These are phyloP conservation scores for Drechslerella dactyloides DNA, from an alignment of 2,329 filamentous ascomycete genomes.

Conservation along the genomic window DNA sequence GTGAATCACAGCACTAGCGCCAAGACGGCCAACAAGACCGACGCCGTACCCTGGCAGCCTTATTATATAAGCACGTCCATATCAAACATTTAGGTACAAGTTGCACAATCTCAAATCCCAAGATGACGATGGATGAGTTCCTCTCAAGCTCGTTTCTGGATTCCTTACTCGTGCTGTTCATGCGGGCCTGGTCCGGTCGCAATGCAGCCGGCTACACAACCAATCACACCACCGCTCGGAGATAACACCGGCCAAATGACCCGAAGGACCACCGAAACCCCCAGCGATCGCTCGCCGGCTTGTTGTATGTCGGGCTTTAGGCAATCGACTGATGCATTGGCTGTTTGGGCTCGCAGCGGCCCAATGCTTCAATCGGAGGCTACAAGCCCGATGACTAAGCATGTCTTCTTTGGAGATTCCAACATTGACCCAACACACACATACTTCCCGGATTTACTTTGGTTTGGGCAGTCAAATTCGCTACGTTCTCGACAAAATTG, in stretches of 20 bases:
- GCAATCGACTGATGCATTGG: too few relatives aligned
- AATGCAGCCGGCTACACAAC: background rate
- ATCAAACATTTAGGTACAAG: background rate
- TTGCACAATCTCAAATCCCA: background rate
- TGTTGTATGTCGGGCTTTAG: too few relatives aligned
- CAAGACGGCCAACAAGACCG: conserved; percentile 9
- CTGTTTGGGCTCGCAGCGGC: too few relatives aligned
- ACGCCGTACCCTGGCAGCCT: background rate
- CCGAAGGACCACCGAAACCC: background rate
- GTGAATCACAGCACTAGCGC: conserved; percentile 3
- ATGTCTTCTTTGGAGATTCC: too few relatives aligned
- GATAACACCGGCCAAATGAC: background rate
- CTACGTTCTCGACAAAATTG: too few relatives aligned
- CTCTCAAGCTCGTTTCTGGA: background rate
- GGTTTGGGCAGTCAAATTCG: too few relatives aligned
- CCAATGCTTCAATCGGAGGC: too few relatives aligned
- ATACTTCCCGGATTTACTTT: too few relatives aligned
- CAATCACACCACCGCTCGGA: background rate
- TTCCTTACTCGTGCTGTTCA: background rate
- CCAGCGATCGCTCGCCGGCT: background rate
- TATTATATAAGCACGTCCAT: background rate
- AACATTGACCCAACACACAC: too few relatives aligned
- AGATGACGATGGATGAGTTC: background rate
- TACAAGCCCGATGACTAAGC: too few relatives aligned
- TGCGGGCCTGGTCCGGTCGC: background rate